Evolutionary conservation across 2,329 filamentous ascomycete species (phyloP).

Genomic region (Emergomyces pasteurianus): DNA sequence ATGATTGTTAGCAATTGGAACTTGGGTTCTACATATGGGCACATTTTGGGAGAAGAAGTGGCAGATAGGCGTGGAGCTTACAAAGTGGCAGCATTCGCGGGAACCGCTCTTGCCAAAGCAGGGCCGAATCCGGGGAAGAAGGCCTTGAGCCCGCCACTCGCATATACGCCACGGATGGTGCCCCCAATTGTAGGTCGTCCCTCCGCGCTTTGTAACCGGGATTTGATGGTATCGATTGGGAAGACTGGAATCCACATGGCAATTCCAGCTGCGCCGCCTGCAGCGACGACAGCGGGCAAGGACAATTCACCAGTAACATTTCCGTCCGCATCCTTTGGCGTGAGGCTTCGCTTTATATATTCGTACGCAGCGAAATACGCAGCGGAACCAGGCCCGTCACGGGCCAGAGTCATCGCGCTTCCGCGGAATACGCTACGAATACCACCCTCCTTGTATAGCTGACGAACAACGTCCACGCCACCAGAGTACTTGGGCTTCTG

Average conservation of each 20-base stretch:
- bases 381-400: constrained; percentile 84
- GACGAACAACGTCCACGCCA: constrained; percentile 78
- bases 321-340: constrained; percentile 66
- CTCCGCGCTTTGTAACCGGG: constrained; percentile 78
- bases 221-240: constrained; percentile 95
- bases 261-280: constrained; percentile 80
- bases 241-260: constrained; percentile 99
- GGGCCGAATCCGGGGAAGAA: constrained; percentile 97
- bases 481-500: constrained; percentile 88
- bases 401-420: constrained; percentile 76
- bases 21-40: background rate
- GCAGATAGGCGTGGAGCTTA: constrained; percentile 18
- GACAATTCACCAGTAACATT: constrained; percentile 66
- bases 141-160: constrained; percentile 67
- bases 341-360: constrained; percentile 78
- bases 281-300: constrained; percentile 68
- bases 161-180: constrained; percentile 73
- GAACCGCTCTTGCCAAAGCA: constrained; percentile 81
- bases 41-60: background rate
- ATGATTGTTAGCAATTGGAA: constrained; percentile 7
- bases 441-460: constrained; percentile 85
- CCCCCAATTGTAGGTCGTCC: constrained; percentile 69
- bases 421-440: constrained; percentile 87
- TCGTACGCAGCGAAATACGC: constrained; percentile 98
- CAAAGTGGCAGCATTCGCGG: constrained; percentile 94